Evolutionary conservation across 1,284 basidiomycete species (phyloP).

Genomic region (Cutaneotrichosporon mucoides): DNA sequence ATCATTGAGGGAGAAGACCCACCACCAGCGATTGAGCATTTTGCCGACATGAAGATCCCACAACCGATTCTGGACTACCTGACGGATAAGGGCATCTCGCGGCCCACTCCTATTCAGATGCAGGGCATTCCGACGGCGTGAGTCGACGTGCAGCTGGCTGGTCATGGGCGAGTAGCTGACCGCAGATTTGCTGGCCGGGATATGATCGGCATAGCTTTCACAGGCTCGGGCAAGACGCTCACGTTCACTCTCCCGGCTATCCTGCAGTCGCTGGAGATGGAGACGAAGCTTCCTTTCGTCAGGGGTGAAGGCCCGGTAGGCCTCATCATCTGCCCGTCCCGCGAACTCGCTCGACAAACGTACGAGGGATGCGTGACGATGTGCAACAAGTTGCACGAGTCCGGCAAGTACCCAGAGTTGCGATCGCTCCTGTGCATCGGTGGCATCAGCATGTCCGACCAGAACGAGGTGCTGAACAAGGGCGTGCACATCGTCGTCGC

Average conservation of each 20-base stretch:
- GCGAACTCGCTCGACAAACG: slow-evolving; percentile 91
- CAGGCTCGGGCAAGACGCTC: slow-evolving; percentile 88
- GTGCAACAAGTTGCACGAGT: slow-evolving; percentile 76
- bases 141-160: slow-evolving; percentile 37
- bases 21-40: slow-evolving; percentile 87
- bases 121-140: slow-evolving; percentile 94
- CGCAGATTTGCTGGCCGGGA: slow-evolving; percentile 79
- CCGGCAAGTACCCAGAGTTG: slow-evolving; percentile 72
- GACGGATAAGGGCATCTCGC: slow-evolving; percentile 74
- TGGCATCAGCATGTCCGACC: slow-evolving; percentile 96
- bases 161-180: not conserved
- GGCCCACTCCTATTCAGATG: slow-evolving; percentile 92
- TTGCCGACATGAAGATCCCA: slow-evolving; percentile 97
- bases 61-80: slow-evolving; percentile 75
- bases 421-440: slow-evolving; percentile 92
- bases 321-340: slow-evolving; percentile 89
- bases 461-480: slow-evolving; percentile 79
- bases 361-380: slow-evolving; percentile 89
- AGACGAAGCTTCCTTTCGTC: slow-evolving; percentile 81
- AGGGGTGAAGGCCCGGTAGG: slow-evolving; percentile 95
- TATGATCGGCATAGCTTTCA: slow-evolving; percentile 92
- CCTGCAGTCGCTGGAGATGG: slow-evolving; percentile 91
- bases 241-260: slow-evolving; percentile 91
- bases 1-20: slow-evolving; percentile 87
- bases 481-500: slow-evolving; percentile 80